These are phyloP conservation scores for Pythium aristosporum DNA, from an alignment of 352 stramenopile species.

Conservation along the genomic window DNA sequence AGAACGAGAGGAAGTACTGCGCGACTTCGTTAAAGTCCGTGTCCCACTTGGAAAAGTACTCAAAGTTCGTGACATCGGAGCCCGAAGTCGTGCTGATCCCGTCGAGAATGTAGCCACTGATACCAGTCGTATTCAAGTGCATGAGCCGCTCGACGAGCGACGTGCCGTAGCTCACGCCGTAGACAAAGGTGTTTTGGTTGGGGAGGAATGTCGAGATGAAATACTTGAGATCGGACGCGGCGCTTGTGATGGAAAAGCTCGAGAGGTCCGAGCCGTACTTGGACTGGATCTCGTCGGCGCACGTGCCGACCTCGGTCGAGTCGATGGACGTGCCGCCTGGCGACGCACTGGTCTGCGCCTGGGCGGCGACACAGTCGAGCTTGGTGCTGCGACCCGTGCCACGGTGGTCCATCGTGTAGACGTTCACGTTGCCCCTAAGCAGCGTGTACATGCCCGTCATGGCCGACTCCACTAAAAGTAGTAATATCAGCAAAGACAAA, in stretches of 20 bases:
- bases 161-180: constrained; percentile 61
- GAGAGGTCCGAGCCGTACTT: constrained; percentile 35
- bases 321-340: constrained; percentile 21
- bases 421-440: constrained; percentile 31
- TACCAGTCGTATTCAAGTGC: constrained; percentile 35
- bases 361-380: constrained; percentile 39
- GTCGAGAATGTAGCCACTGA: constrained; percentile 54
- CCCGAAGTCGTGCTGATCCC: constrained; percentile 32
- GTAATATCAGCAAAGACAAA: neutral
- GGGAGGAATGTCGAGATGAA: constrained; percentile 19
- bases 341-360: constrained; percentile 28
- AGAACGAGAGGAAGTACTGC: constrained; percentile 19
- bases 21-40: constrained; percentile 20
- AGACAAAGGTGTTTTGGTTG: constrained; percentile 35
- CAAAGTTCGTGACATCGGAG: constrained; percentile 28
- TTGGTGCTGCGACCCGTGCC: constrained; percentile 45
- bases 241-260: constrained; percentile 50
- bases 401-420: constrained; percentile 63
- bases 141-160: constrained; percentile 51
- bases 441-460: constrained; percentile 41
- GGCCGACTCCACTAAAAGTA: constrained; percentile 13
- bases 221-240: constrained; percentile 36
- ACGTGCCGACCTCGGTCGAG: constrained; percentile 31
- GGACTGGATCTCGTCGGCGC: constrained; percentile 35
- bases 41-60: constrained; percentile 29